Conservation (phyloP, 345 rosid species). For the Heritiera fomes region DNA sequence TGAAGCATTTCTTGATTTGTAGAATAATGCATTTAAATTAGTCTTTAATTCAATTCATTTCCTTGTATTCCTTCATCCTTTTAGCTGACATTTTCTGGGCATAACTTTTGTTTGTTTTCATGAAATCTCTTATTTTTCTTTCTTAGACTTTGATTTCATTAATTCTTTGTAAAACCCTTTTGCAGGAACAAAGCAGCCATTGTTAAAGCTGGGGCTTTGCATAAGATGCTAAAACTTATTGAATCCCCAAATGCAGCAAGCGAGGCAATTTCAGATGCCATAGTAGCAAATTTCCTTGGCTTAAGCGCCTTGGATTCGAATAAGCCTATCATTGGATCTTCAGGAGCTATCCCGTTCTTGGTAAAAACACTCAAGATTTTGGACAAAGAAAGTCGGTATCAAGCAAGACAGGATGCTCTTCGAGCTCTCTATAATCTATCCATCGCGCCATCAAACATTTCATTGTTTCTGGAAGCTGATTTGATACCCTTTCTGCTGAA, state of each 20-base stretch:
- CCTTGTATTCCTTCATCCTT: neutral
- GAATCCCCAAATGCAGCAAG: conserved; percentile 53
- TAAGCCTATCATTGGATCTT: conserved; percentile 88
- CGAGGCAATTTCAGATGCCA: conserved; percentile 68
- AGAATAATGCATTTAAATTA: neutral
- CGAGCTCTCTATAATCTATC: conserved; percentile 91
- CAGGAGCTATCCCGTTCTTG: conserved; percentile 82
- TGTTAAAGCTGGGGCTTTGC: conserved; percentile 96
- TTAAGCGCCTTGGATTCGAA: conserved; percentile 88
- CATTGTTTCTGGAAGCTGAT: conserved; percentile 61
- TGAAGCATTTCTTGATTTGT: conserved; percentile 12
- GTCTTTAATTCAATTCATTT: conserved; percentile 1
- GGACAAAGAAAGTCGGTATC: conserved; percentile 45
- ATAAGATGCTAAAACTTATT: conserved; percentile 83
- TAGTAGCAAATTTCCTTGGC: conserved; percentile 89
- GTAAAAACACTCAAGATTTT: conserved; percentile 53
- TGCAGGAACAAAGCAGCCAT: conserved; percentile 98
- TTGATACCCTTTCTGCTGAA: conserved; percentile 57
- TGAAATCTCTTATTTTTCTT: neutral
- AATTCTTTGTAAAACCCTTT: neutral
- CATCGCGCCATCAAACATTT: conserved; percentile 56
- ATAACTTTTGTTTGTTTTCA: neutral
- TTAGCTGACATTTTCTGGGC: conserved; percentile 4
- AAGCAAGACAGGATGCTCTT: conserved; percentile 82
- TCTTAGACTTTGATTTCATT: neutral